Conservation (phyloP, 768 basidiomycete genomes). For the Phlebiopsis flavidoalba region DNA sequence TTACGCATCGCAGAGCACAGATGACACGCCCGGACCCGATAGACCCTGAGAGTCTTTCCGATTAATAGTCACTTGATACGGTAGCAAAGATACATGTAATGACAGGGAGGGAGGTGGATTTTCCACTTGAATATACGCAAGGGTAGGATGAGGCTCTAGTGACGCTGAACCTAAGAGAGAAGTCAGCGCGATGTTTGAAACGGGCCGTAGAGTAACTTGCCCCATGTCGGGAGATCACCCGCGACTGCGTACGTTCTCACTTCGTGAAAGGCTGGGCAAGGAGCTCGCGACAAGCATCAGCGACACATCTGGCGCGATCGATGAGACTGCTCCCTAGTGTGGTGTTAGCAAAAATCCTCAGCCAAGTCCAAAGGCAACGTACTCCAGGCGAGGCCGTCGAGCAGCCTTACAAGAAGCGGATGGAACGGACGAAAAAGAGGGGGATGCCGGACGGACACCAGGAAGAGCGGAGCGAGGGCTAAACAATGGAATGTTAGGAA, state of each 20-base stretch:
- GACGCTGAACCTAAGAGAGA: not conserved
- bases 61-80: not conserved
- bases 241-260: slow-evolving; percentile 20
- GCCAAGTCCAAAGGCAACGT: not conserved
- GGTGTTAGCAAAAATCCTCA: not conserved
- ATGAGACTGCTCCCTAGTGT: not conserved
- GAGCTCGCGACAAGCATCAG: slow-evolving; percentile 20
- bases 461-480: not conserved
- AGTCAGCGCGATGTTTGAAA: too few relatives aligned
- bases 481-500: not conserved
- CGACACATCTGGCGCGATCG: not conserved
- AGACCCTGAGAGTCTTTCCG: not conserved
- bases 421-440: slow-evolving; percentile 30
- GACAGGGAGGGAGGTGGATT: not conserved
- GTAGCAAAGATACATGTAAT: not conserved
- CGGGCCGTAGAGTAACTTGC: too few relatives aligned
- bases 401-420: slow-evolving; percentile 38
- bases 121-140: slow-evolving; percentile 2
- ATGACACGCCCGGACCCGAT: not conserved
- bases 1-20: not conserved
- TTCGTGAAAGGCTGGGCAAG: slow-evolving; percentile 26
- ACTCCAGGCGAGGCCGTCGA: slow-evolving; percentile 30
- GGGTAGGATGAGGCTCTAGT: not conserved
- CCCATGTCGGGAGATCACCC: slow-evolving; percentile 23
- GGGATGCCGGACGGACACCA: slow-evolving; percentile 15